Conservation (phyloP, 345 rosid species). For the Populus pruinosa region DNA sequence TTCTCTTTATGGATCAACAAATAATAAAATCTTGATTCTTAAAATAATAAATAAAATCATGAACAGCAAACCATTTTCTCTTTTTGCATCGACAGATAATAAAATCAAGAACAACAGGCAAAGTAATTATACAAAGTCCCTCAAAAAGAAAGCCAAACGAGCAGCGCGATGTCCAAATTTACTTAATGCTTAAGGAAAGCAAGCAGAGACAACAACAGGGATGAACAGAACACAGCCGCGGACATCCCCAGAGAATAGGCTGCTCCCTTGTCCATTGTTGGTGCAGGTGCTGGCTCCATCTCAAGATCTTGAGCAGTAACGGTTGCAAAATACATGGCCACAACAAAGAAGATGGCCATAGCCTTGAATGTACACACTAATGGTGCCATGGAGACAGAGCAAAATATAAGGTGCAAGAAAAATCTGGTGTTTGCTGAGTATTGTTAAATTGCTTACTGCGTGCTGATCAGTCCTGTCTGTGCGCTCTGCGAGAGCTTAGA, state of each 20-base stretch:
- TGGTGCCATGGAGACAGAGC: neutral
- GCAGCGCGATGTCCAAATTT: neutral
- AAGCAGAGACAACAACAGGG: constrained; percentile 27
- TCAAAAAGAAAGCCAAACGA: neutral
- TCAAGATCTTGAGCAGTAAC: constrained; percentile 23
- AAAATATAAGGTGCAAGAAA: too few relatives aligned
- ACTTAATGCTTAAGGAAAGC: neutral
- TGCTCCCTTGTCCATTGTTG: constrained; percentile 27
- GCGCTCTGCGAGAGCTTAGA: neutral
- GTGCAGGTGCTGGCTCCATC: constrained; percentile 18
- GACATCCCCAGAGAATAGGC: constrained; percentile 21
- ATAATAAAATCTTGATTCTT: neutral
- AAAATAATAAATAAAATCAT: neutral
- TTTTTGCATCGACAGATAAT: neutral
- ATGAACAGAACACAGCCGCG: constrained; percentile 32
- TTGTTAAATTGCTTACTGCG: neutral
- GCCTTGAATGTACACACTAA: neutral
- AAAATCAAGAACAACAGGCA: neutral
- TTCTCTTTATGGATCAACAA: neutral
- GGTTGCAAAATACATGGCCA: neutral
- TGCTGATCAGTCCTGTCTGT: neutral
- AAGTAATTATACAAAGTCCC: neutral
- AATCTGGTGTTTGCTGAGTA: neutral
- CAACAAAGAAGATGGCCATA: neutral
- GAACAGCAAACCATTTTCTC: neutral